Base-by-base conservation (phyloP, 192 early-diverging fungal species). In the Backusella sp. region DNA sequence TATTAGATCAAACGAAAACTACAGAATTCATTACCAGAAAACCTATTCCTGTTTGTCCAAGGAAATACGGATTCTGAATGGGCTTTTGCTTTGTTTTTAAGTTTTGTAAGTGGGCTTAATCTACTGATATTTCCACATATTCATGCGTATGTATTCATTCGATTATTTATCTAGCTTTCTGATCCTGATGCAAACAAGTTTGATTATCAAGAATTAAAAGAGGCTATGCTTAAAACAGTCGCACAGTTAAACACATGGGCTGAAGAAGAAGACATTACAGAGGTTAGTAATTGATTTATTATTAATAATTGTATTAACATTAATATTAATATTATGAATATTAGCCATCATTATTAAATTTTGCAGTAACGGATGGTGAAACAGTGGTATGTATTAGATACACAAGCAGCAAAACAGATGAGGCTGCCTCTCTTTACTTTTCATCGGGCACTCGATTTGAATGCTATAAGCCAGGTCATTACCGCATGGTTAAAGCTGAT, bases 41-140 rank as follows among this genome's bases (percentile, higher is more conserved):
- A 92, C 15, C 83, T 94, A 39, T 94, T 89, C 53, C 74, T 90
- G 78, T 81, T 86, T 8, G 85, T 94, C 1, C 90, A 94, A 72
- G 93, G 93, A 75, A 93, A 90, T 46, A 93, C 93, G 0, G 93
- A 94, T 80, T 93, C 92, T 6, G 93, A 94, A 80, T 91, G 91
- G 84, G 90, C 92, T 0, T 94, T 94, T 84, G 93, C 92, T 14
- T 83, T 94, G 67, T 94, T 93, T 77, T 85, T 94, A 36, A 92
- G 84, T 59, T 88, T 89, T 81, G 84, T 94, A 69, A 83, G 88
- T 67, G 41, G n/a, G 42, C 3, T 15, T 44, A 39, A 39, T 39
- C 37, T 12, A 39, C 14, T 44, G 15, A 44, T 44, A 44, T 14
- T 44, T 62, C 3, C 32, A 32, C 32, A 32, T 32, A 32, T 32